Conservation (phyloP, 2,329 filamentous ascomycete genomes). For the Penicillium italicum region DNA sequence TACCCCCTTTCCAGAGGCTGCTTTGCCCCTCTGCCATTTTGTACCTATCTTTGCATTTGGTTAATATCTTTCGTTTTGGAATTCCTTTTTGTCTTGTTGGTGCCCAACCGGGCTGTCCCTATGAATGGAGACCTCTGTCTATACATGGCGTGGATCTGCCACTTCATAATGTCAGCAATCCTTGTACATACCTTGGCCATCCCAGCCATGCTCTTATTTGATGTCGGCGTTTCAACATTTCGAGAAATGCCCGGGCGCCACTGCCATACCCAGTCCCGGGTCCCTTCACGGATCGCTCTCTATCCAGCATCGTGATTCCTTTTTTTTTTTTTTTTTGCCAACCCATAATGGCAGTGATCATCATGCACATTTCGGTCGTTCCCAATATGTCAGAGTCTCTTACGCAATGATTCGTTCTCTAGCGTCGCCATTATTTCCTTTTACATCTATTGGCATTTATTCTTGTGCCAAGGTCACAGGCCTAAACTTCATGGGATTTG, state of each 20-base stretch:
- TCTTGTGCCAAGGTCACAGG: background rate
- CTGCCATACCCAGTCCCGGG: background rate
- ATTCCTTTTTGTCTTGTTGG: background rate
- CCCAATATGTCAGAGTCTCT: too few species aligned
- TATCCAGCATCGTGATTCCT: background rate
- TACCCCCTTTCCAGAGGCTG: constrained; percentile 16
- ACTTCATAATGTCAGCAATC: background rate
- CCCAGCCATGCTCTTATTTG: background rate
- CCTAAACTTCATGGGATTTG: background rate
- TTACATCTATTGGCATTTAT: background rate
- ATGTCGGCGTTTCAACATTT: background rate
- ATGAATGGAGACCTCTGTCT: background rate
- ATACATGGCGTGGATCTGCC: background rate
- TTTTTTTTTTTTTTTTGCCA: background rate
- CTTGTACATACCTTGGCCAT: background rate
- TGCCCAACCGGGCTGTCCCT: background rate
- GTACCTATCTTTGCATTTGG: constrained; percentile 17
- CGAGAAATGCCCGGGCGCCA: too few species aligned
- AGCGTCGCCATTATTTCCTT: background rate
- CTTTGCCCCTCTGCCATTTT: constrained; percentile 10
- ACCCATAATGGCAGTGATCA: background rate
- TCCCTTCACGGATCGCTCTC: background rate
- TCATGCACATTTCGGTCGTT: background rate
- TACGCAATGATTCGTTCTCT: too few species aligned
- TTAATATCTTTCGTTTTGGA: constrained; percentile 13